Base-by-base conservation (phyloP, 2,329 filamentous ascomycete species). In the Colletotrichum truncatum region DNA sequence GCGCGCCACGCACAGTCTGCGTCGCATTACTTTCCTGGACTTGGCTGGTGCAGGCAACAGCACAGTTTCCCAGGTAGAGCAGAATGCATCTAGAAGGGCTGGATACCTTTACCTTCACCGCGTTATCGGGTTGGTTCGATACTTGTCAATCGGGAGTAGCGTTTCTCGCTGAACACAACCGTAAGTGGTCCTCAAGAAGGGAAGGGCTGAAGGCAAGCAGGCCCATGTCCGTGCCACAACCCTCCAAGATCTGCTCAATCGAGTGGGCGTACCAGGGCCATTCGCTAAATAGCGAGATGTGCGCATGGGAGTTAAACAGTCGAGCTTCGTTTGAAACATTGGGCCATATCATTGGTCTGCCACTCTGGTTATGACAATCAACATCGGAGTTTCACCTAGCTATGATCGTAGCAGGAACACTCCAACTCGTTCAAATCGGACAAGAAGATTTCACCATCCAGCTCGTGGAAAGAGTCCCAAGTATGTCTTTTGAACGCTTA, bases 151-250 rank as follows among this genome's bases (percentile, higher is more conserved):
- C 25, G 9, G 30, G 21, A 36, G 6, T 6, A 16, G n/a, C 10
- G 25, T 34, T 23, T 49, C 12, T 46, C 32, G 34, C 23, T 43
- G 16, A 9, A 14, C n/a, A 49, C 26, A 38, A 32, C 23, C 12
- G 23, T 7, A n/a, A n/a, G n/a, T n/a, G 14, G 25, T 30, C 10
- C 32, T 6, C 14, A n/a, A 36, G 14, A 23, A 49, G 25, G 9
- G 34, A 30, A 43, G 38, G 23, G 30, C 18, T 25, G 30, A 36
- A 34, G 39, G 14, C 23, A 30, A 10, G 21, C 28, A 18, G 58
- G 28, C 6, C n/a, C 36, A 56, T 18, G 63, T 66, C 63, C 53
- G 63, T 66, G 63, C 57, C 49, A 66, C 43, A 28, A 51, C 36
- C 45, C 32, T 62, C 57, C 23, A 63, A 9, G 57, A 66, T 66